These are phyloP conservation scores for Aspergillus olivimuriae DNA, from an alignment of 495 filamentous ascomycete species.

Conservation along the genomic window DNA sequence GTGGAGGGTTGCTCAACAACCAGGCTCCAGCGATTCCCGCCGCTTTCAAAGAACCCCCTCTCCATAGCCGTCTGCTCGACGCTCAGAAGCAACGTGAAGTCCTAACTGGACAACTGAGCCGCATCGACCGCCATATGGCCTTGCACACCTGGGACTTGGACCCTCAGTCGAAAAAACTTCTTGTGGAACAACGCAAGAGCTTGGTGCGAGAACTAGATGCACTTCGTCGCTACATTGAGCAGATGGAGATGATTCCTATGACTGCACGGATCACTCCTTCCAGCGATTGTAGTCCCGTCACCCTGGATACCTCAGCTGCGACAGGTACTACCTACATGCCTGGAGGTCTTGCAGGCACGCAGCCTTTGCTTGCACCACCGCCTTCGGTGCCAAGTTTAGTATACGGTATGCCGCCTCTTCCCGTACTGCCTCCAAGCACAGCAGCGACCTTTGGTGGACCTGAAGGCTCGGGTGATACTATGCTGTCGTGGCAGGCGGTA, in stretches of 20 bases:
- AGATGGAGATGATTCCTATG: constrained; percentile 19
- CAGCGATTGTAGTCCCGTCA: not conserved
- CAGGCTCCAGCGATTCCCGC: constrained; percentile 7
- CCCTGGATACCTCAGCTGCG: not conserved
- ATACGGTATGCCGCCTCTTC: not conserved
- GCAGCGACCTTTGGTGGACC: too few relatives aligned
- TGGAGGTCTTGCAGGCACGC: constrained; percentile 5
- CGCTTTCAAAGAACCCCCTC: constrained; percentile 5
- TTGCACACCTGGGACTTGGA: constrained; percentile 32
- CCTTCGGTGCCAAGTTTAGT: not conserved
- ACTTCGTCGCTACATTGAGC: constrained; percentile 30
- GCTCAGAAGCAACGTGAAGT: constrained; percentile 18
- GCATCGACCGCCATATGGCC: constrained; percentile 34
- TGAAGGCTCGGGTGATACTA: too few relatives aligned
- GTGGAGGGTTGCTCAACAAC: not conserved
- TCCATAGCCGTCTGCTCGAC: constrained; percentile 17
- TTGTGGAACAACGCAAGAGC: constrained; percentile 30
- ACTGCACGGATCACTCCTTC: constrained; percentile 3
- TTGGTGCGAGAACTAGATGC: constrained; percentile 34
- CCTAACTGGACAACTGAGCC: constrained; percentile 26
- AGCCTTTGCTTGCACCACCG: not conserved
- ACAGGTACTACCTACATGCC: not conserved
- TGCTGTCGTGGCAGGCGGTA: too few relatives aligned
- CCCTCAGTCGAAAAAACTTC: constrained; percentile 20
- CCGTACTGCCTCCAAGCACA: not conserved